Base-by-base conservation (phyloP, 1,284 basidiomycete species). In the Ustilago esculenta region DNA sequence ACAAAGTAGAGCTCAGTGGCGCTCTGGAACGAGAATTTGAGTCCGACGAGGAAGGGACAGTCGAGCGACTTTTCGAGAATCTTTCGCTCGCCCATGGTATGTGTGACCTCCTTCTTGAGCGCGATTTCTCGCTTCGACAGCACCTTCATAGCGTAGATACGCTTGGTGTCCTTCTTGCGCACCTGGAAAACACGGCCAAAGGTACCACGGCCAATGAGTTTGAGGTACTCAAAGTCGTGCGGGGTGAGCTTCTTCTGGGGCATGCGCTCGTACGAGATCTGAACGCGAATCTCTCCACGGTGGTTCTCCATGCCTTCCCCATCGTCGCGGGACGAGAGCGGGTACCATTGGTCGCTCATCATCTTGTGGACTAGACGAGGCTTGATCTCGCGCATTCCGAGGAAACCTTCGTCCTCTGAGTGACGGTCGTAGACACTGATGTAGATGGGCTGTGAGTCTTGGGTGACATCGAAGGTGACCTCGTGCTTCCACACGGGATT, bases 71-170 rank as follows among this genome's bases (percentile, higher is more conserved):
- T 88, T 83, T 98, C 94, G 20, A 98, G 87, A 79, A 99, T 98
- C 86, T 98, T 97, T 83, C 96, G 90, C 84, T 99, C 96, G 78
- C 96, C 96, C 72, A 99, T 98, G 14, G 95, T 99, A 83, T 99
- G 96, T 6, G 94, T 94, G 35, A 99, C 94, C 83, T 99, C 96
- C 84, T 98, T 98, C 86, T 98, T 98, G 41, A 92, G 92, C 55
- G 98, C 89, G 77, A 99, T 98, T 83, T 99, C 96, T 84, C 92
- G 94, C 85, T 99, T 99, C 33, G 92, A 94, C 30, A 99, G 87
- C 44, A 98, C 92, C 83, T 99, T 99, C 95, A 99, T 98, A 51
- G 96, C 96, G 84, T 98, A 99, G 85, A 99, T 98, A 47, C 96
- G 91, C 83, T 92, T 91, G 39, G 96, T 98, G 85, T 98, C 95